Evolutionary conservation across 305 asterid genomes (phyloP).

Genomic region (Rubia balearica): DNA sequence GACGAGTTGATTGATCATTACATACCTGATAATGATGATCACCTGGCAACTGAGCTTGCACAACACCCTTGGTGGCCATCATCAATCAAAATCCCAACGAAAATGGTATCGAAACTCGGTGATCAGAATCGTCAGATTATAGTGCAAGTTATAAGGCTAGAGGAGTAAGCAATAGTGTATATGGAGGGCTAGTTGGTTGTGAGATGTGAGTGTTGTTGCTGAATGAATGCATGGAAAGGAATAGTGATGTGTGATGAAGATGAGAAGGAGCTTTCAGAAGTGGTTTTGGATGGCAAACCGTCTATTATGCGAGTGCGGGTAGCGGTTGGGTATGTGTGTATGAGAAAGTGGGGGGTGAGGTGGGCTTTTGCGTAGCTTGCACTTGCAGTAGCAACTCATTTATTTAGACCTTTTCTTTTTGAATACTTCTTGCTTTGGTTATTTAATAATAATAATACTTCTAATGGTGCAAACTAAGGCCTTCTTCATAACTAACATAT

Average conservation of each 20-base stretch:
- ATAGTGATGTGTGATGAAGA: conserved; percentile 17
- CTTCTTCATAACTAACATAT: no score
- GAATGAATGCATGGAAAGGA: conserved; percentile 4
- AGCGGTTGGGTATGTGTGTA: conserved; percentile 23
- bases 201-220: conserved; percentile 5
- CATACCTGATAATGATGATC: conserved; percentile 2
- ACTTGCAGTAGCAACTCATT: conserved; percentile 26
- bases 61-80: conserved; percentile 28
- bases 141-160: conserved; percentile 17
- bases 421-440: neutral
- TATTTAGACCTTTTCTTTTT: neutral
- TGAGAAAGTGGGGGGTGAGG: neutral
- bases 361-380: conserved; percentile 51
- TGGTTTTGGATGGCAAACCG: conserved; percentile 17
- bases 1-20: neutral
- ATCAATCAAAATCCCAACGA: conserved; percentile 1
- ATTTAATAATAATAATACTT: neutral
- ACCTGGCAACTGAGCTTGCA: conserved; percentile 13
- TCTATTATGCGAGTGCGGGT: neutral
- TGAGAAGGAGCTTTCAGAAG: conserved; percentile 45
- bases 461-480: no score
- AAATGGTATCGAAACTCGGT: neutral
- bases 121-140: neutral
- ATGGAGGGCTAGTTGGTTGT: conserved; percentile 23
- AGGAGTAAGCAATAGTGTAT: conserved; percentile 33